Evolutionary conservation across 306 rosid species (phyloP).

Genomic region (Inga leiocalycina): DNA sequence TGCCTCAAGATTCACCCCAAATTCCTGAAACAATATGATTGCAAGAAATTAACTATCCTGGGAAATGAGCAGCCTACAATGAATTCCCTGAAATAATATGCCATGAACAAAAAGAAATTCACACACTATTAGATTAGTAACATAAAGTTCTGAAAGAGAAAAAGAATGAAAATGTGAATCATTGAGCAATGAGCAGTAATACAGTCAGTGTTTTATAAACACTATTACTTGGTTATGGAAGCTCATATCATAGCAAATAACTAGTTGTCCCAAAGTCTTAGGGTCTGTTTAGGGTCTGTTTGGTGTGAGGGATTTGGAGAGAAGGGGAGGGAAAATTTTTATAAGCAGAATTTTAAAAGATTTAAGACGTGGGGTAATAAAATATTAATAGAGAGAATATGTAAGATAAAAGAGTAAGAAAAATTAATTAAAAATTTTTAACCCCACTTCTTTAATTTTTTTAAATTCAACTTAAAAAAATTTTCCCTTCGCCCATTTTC

Average conservation of each 20-base stretch:
- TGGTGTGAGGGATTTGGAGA: too few species aligned
- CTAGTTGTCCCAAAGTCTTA: background rate
- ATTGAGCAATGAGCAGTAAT: conserved; percentile 6
- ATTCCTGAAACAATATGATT: conserved; percentile 47
- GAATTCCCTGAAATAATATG: background rate
- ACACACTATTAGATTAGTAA: background rate
- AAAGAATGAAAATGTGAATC: conserved; percentile 12
- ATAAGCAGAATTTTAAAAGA: too few species aligned
- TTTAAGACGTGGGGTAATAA: too few species aligned
- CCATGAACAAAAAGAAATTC: too few species aligned
- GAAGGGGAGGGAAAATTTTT: too few species aligned
- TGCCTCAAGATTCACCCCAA: conserved; percentile 67
- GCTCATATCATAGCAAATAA: background rate
- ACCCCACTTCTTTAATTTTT: too few species aligned
- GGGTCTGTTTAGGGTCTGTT: background rate
- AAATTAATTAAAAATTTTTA: too few species aligned
- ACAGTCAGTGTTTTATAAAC: background rate
- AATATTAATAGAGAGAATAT: too few species aligned
- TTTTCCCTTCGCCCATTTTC: too few species aligned
- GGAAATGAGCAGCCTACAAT: conserved; percentile 1
- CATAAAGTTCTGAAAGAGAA: conserved; percentile 2
- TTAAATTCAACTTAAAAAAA: too few species aligned
- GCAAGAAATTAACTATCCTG: conserved; percentile 25
- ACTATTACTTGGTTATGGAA: background rate
- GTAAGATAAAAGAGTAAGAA: too few species aligned